phyloP scores from a whole-genome alignment of 768 basidiomycete species.

The Dacryopinax spathularia region DNA sequence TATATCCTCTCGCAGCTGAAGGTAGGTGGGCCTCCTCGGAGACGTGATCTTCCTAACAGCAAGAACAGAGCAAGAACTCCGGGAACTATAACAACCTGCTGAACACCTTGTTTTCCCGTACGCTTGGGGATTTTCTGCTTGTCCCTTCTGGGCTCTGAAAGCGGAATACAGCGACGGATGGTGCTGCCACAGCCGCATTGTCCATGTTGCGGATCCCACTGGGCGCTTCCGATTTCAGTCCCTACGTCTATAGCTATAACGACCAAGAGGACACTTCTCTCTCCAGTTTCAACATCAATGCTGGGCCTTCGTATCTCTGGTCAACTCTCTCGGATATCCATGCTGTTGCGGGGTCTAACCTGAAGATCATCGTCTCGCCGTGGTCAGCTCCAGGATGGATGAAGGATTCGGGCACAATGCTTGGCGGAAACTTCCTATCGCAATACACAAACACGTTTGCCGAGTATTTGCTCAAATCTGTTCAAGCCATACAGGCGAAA shows the following conservation, averaged over 20 bases:
- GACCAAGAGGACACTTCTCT: background rate
- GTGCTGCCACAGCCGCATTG: conserved; percentile 47
- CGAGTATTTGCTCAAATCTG: conserved; percentile 52
- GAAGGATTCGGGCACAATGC: conserved; percentile 53
- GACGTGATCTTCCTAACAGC: background rate
- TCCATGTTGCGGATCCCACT: conserved; percentile 55
- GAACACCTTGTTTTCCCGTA: conserved; percentile 39
- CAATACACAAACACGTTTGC: conserved; percentile 44
- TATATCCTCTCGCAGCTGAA: conserved; percentile 47
- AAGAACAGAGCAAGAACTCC: conserved; percentile 32
- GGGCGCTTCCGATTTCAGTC: conserved; percentile 52
- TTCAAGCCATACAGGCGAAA: conserved; percentile 51
- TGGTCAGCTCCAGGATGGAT: conserved; percentile 78
- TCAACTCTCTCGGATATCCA: conserved; percentile 49
- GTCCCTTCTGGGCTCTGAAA: background rate
- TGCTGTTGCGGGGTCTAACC: conserved; percentile 34
- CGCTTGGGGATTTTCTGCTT: no score
- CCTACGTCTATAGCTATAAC: background rate
- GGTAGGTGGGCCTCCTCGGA: conserved; percentile 26
- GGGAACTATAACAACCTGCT: conserved; percentile 46
- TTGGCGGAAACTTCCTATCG: conserved; percentile 45
- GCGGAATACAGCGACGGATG: conserved; percentile 32
- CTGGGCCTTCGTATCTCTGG: conserved; percentile 50
- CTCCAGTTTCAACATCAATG: conserved; percentile 39
- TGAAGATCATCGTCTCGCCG: conserved; percentile 47